These are phyloP conservation scores for Ormosia semicastrata DNA, from an alignment of 306 rosid species.

Conservation along the genomic window DNA sequence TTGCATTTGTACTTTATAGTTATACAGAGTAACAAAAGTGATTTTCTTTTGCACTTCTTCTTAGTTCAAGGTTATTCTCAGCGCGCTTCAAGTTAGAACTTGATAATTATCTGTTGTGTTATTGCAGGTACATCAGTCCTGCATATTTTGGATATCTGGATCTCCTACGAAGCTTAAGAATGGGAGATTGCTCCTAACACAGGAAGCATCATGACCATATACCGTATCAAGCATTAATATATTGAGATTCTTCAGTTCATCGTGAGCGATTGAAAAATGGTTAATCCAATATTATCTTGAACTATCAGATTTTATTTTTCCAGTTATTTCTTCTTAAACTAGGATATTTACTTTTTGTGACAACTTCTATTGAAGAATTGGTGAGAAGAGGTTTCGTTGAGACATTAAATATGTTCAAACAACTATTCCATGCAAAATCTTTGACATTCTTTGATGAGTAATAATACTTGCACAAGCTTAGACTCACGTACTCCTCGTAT, in stretches of 20 bases:
- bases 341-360: background rate
- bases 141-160: conserved; percentile 70
- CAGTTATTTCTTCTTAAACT: background rate
- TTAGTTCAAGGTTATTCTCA: background rate
- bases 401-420: conserved; percentile 7
- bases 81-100: background rate
- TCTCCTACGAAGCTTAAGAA: conserved; percentile 66
- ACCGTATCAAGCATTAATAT: background rate
- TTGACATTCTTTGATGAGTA: background rate
- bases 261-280: background rate
- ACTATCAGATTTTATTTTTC: background rate
- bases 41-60: background rate
- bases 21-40: background rate
- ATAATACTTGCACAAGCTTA: no score
- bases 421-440: conserved; percentile 11
- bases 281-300: background rate
- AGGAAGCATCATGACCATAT: background rate
- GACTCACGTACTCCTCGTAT: no score
- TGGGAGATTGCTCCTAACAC: conserved; percentile 57
- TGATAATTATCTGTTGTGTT: background rate
- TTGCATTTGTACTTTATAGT: background rate
- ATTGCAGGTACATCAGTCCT: conserved; percentile 65
- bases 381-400: background rate
- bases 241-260: background rate
- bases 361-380: background rate